Evolutionary conservation across 2,329 filamentous ascomycete species (phyloP).

Genomic region (Monosporascus sp.): DNA sequence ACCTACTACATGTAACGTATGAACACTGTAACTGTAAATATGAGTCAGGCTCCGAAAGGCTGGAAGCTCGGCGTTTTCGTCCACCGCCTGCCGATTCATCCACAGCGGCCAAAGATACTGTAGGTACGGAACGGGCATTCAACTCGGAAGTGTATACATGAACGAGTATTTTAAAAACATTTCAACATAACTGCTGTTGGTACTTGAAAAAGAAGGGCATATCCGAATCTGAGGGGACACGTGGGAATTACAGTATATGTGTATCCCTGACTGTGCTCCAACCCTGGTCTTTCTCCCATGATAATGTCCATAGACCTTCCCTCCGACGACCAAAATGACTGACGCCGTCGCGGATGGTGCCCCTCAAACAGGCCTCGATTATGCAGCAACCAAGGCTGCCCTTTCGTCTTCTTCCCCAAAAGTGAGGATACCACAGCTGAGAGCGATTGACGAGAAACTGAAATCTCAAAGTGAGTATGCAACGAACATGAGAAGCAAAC

Average conservation of each 20-base stretch:
- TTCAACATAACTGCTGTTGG: background rate
- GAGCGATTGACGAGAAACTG: constrained; percentile 51
- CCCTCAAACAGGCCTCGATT: constrained; percentile 39
- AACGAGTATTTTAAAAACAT: background rate
- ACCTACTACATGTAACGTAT: too few species aligned
- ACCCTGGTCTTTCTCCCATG: constrained; percentile 16
- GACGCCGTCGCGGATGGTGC: constrained; percentile 39
- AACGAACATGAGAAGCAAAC: too few species aligned
- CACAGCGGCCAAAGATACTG: background rate
- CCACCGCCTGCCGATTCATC: background rate
- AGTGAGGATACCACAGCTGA: constrained; percentile 48
- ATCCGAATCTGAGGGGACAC: too few species aligned
- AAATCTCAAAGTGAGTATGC: constrained; percentile 43
- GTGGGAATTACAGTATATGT: too few species aligned
- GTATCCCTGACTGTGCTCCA: background rate
- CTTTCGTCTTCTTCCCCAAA: constrained; percentile 59
- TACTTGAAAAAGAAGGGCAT: background rate
- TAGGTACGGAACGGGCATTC: background rate
- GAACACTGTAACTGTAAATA: too few species aligned
- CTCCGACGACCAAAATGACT: constrained; percentile 40
- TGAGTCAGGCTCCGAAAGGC: background rate
- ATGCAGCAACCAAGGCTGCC: constrained; percentile 41
- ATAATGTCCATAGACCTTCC: constrained; percentile 30
- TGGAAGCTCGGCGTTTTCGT: background rate
- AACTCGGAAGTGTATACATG: background rate